Evolutionary conservation across 1,284 basidiomycete species (phyloP).

Genomic region (Heterobasidion occidentale): DNA sequence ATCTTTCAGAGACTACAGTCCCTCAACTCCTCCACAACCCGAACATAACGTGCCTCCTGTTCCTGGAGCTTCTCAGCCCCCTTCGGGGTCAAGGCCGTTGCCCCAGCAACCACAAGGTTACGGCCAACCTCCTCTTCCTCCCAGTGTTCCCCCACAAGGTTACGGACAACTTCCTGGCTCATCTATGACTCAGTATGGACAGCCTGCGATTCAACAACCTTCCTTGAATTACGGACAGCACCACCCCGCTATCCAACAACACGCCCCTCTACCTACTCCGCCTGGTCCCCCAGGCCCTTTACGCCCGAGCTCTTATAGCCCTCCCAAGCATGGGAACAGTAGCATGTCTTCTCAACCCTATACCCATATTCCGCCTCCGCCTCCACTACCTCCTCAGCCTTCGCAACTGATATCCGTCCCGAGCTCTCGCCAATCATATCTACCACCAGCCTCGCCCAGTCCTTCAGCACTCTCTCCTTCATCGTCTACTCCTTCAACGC

Average conservation of each 20-base stretch:
- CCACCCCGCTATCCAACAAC: background rate
- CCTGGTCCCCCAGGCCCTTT: slow-evolving; percentile 4
- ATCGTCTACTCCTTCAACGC: background rate
- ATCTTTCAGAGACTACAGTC: slow-evolving; percentile 8
- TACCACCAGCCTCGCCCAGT: background rate
- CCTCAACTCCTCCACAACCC: slow-evolving; percentile 7
- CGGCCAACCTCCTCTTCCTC: background rate
- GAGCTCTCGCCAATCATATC: background rate
- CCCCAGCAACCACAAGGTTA: slow-evolving; percentile 27
- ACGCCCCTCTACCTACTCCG: background rate
- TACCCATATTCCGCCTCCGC: background rate
- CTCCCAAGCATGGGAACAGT: slow-evolving; percentile 10
- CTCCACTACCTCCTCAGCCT: background rate
- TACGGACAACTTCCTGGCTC: background rate
- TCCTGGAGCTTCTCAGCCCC: slow-evolving; percentile 25
- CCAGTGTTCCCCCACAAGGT: slow-evolving; percentile 18
- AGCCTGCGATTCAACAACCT: background rate
- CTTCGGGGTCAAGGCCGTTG: slow-evolving; percentile 45
- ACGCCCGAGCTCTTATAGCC: slow-evolving; percentile 1
- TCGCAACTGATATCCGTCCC: background rate
- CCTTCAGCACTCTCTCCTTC: background rate
- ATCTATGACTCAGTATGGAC: background rate
- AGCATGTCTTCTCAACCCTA: slow-evolving; percentile 28
- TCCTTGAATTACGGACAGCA: background rate
- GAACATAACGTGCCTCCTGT: slow-evolving; percentile 12